A percentile compares a stretch with the other conserved stretches of the same genome.
Conservation (phyloP, 805 yeast species). For the Candida taoyuanica region DNA sequence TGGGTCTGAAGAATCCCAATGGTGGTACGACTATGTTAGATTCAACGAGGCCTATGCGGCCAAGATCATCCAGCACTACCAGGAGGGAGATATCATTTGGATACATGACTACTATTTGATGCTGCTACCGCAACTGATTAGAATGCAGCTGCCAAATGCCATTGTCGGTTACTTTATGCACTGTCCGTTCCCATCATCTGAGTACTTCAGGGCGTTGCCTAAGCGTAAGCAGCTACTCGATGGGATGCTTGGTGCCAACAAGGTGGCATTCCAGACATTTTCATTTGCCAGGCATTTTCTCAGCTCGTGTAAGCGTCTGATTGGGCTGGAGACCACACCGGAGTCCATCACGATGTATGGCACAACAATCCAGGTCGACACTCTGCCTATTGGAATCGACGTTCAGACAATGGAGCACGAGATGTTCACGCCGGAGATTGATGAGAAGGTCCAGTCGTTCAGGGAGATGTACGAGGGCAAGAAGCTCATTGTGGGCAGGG, state of each 20-base stretch:
- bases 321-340: conserved; percentile 60
- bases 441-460: conserved; percentile 61
- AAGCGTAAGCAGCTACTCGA: conserved; percentile 78
- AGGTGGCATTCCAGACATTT: conserved; percentile 79
- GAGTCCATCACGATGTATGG: conserved; percentile 69
- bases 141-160: conserved; percentile 73
- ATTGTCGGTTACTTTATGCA: conserved; percentile 90
- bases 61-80: conserved; percentile 64
- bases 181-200: conserved; percentile 94
- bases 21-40: conserved; percentile 87
- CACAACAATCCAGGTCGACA: conserved; percentile 62
- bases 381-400: conserved; percentile 89
- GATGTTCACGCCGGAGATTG: conserved; percentile 41
- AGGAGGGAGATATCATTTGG: conserved; percentile 92
- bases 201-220: conserved; percentile 85
- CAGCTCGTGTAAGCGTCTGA: conserved; percentile 80
- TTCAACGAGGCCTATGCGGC: conserved; percentile 89
- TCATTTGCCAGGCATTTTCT: conserved; percentile 89
- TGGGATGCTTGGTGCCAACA: conserved; percentile 88
- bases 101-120: conserved; percentile 90
- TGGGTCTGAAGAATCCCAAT: conserved; percentile 63
- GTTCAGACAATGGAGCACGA: conserved; percentile 62
- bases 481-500: conserved; percentile 89
- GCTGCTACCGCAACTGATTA: conserved; percentile 78
- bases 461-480: conserved; percentile 56